Percentiles rank a stretch among this genome's conserved stretches.
Conservation (phyloP, 768 basidiomycete species). For the Cystobasidium tubakii region DNA sequence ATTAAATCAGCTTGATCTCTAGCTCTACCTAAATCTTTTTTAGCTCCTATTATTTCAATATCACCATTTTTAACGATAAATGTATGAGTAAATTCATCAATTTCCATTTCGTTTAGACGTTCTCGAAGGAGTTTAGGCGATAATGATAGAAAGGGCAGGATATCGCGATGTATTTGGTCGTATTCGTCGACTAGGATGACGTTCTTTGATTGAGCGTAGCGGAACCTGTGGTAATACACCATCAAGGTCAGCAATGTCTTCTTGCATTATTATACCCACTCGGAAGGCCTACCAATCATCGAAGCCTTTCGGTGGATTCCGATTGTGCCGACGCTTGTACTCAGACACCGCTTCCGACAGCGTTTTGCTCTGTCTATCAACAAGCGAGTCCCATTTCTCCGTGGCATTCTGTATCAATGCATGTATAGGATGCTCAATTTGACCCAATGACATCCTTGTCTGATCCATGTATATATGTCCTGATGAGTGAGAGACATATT, state of each 20-base stretch:
- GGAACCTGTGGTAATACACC: constrained; percentile 19
- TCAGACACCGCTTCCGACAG: constrained; percentile 70
- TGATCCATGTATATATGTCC: constrained; percentile 31
- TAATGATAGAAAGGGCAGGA: constrained; percentile 43
- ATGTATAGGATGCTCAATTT: constrained; percentile 53
- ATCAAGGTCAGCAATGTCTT: too few relatives aligned
- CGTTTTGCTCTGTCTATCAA: constrained; percentile 71
- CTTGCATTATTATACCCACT: background rate
- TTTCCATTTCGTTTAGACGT: constrained; percentile 34
- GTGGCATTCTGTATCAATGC: constrained; percentile 53
- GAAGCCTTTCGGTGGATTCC: constrained; percentile 80
- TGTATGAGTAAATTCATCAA: constrained; percentile 33
- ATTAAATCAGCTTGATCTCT: constrained; percentile 44
- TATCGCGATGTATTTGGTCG: constrained; percentile 42
- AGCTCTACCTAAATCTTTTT: constrained; percentile 40
- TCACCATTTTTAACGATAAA: constrained; percentile 40
- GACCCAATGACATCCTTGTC: background rate
- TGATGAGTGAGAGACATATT: constrained; percentile 23
- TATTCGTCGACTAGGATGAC: constrained; percentile 46
- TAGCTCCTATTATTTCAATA: constrained; percentile 40
- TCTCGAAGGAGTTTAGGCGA: constrained; percentile 29
- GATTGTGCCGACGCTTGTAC: constrained; percentile 69
- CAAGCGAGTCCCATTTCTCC: constrained; percentile 53
- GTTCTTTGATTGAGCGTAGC: constrained; percentile 27
- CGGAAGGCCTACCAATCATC: constrained; percentile 69